Conservation (phyloP, 164 flowering plant species). For the Tetrastigma voinierianum region DNA sequence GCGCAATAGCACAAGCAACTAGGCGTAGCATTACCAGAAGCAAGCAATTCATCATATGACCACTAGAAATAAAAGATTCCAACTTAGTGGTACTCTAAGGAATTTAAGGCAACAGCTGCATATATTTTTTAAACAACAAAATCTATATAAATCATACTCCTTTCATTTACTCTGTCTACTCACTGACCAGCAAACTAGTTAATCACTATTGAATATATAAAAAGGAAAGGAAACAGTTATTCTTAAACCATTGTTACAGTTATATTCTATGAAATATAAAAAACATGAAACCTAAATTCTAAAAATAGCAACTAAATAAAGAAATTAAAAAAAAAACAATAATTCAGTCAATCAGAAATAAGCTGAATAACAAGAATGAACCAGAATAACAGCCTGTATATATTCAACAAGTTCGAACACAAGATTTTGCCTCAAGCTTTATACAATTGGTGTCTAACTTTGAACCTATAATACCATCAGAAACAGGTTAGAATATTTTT, state of each 20-base stretch:
- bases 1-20: no score
- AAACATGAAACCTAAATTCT: neutral
- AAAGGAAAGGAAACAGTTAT: neutral
- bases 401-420: slow-evolving; percentile 82
- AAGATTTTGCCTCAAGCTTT: slow-evolving; percentile 73
- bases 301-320: neutral
- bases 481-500: neutral
- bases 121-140: neutral
- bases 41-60: neutral
- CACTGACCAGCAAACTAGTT: neutral
- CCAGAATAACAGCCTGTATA: slow-evolving; percentile 50
- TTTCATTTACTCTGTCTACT: neutral
- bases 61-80: neutral
- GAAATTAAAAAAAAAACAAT: neutral
- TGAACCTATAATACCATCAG: slow-evolving; percentile 60
- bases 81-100: neutral
- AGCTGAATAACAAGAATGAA: neutral
- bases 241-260: neutral
- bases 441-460: slow-evolving; percentile 80
- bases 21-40: no score
- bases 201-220: neutral
- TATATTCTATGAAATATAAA: neutral
- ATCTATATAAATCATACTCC: neutral
- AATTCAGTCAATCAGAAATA: no score
- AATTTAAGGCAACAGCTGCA: neutral